Conservation (phyloP, 495 filamentous ascomycete genomes). For the Penicillium ucsense region DNA sequence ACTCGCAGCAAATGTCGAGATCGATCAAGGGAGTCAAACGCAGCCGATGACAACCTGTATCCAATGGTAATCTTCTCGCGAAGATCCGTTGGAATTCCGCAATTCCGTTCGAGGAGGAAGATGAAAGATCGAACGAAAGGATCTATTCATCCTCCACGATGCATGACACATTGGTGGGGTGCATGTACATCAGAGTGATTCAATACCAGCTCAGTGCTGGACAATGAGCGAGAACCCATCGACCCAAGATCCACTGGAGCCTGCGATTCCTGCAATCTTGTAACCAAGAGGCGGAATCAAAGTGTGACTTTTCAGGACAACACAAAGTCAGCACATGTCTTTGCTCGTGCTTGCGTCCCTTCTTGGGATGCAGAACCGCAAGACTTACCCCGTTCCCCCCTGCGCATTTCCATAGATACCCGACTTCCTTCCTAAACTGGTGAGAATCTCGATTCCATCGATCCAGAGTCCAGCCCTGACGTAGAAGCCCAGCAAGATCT, state of each 20-base stretch:
- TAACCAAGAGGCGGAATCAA: conserved; percentile 86
- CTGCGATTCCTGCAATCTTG: conserved; percentile 77
- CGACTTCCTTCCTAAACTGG: conserved; percentile 76
- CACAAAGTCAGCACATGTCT: conserved; percentile 10
- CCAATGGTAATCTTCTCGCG: too few relatives aligned
- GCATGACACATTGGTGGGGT: too few relatives aligned
- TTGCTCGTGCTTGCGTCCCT: neutral
- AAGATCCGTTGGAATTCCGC: too few relatives aligned
- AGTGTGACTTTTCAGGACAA: conserved; percentile 52
- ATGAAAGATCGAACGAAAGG: too few relatives aligned
- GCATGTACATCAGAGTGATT: too few relatives aligned
- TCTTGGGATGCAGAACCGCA: neutral
- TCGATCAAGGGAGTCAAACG: too few relatives aligned
- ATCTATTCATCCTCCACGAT: too few relatives aligned
- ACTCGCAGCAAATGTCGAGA: too few relatives aligned
- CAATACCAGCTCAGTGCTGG: conserved; percentile 40
- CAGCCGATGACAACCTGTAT: too few relatives aligned
- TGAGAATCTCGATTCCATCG: conserved; percentile 84
- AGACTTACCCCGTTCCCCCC: conserved; percentile 70
- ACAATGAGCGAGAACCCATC: conserved; percentile 87
- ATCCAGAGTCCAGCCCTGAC: conserved; percentile 76
- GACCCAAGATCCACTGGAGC: conserved; percentile 72
- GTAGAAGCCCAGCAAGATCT: conserved; percentile 81
- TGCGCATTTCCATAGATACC: conserved; percentile 71
- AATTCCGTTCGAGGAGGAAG: too few relatives aligned